Evolutionary conservation across 352 stramenopile species (phyloP).

Genomic region (Globisporangium orthogonon): DNA sequence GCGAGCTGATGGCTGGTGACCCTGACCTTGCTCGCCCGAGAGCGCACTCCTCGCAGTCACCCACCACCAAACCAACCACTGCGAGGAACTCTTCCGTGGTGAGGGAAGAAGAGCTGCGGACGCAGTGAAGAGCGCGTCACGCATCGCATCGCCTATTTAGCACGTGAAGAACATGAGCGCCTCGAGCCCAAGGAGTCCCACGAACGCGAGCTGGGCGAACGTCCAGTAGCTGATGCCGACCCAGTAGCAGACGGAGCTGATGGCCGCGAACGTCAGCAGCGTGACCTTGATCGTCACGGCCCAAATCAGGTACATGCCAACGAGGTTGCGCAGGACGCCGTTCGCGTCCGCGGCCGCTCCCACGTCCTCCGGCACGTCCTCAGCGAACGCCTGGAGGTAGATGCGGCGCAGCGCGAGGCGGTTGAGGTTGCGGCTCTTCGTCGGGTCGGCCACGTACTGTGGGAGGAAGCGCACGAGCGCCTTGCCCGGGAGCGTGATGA

Average conservation of each 20-base stretch:
- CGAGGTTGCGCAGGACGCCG: conserved; percentile 58
- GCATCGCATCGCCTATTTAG: conserved; percentile 17
- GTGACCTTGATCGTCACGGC: conserved; percentile 58
- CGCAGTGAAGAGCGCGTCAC: background rate
- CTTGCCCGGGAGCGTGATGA: conserved; percentile 72
- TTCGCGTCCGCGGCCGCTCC: conserved; percentile 39
- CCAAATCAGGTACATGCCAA: conserved; percentile 65
- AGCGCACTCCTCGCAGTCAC: no score
- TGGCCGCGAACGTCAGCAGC: conserved; percentile 31
- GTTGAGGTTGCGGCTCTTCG: conserved; percentile 77
- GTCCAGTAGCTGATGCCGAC: conserved; percentile 61
- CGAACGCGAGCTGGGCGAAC: conserved; percentile 45
- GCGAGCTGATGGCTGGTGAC: no score
- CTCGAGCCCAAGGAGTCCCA: conserved; percentile 46
- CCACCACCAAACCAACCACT: background rate
- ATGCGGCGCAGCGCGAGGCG: conserved; percentile 72
- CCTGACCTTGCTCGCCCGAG: no score
- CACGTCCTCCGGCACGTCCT: conserved; percentile 66
- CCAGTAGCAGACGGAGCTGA: conserved; percentile 30
- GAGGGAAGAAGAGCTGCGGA: conserved; percentile 1
- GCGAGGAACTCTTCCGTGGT: background rate
- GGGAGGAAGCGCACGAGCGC: conserved; percentile 71
- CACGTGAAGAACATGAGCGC: conserved; percentile 78
- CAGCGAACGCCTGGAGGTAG: conserved; percentile 64
- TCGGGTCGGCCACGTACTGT: conserved; percentile 55